A percentile compares a stretch with the other conserved stretches of the same genome.
Evolutionary conservation across 148 eudicot genomes (phyloP).

Genomic region (Spergularia bocconei): DNA sequence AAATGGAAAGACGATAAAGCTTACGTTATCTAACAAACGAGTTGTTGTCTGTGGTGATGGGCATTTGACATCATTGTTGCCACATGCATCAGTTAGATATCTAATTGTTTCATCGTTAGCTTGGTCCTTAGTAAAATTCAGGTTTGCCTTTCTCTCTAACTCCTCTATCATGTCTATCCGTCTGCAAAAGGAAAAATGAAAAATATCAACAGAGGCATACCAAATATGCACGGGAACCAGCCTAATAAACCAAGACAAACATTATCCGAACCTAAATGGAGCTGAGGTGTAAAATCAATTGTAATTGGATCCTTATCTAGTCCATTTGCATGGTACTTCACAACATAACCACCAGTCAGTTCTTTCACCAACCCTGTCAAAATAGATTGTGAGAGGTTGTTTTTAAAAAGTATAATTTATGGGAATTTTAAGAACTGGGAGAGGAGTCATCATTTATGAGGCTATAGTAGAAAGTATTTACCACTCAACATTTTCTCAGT

Average conservation of each 20-base stretch:
- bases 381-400: background rate
- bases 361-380: conserved; percentile 85
- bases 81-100: conserved; percentile 70
- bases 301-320: conserved; percentile 73
- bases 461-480: conserved; percentile 24
- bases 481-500: conserved; percentile 92
- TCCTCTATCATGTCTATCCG: conserved; percentile 87
- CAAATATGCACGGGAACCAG: background rate
- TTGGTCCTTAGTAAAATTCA: conserved; percentile 82
- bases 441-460: background rate
- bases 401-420: too few relatives aligned
- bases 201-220: background rate
- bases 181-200: conserved; percentile 40
- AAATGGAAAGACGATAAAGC: conserved; percentile 3
- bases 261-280: conserved; percentile 69
- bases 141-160: conserved; percentile 76
- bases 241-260: background rate
- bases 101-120: conserved; percentile 65
- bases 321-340: conserved; percentile 88
- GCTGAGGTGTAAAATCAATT: conserved; percentile 97
- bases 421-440: background rate
- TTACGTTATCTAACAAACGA: conserved; percentile 81
- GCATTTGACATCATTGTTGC: conserved; percentile 73
- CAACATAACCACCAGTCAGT: conserved; percentile 76
- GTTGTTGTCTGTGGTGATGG: conserved; percentile 91